These are phyloP conservation scores for Fusarium succisae DNA, from an alignment of 2,329 filamentous ascomycete genomes.

Conservation along the genomic window DNA sequence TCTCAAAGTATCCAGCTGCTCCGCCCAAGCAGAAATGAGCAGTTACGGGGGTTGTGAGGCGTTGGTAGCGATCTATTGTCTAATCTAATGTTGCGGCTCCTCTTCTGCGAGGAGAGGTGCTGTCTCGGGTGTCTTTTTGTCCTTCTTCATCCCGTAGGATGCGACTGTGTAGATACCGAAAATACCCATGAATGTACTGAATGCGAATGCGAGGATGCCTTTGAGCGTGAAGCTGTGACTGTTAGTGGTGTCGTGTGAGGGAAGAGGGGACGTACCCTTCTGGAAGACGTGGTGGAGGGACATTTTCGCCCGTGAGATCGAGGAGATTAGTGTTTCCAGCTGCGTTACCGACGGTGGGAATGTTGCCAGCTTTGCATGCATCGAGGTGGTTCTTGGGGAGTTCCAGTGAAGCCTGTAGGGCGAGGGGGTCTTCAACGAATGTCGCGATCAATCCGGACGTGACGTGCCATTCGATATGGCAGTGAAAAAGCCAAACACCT, in stretches of 20 bases:
- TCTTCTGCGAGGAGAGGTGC: conserved; percentile 36
- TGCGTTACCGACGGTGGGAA: conserved; percentile 73
- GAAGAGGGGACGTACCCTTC: conserved; percentile 59
- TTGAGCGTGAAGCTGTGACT: conserved; percentile 67
- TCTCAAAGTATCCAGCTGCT: conserved; percentile 35
- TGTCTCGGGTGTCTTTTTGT: conserved; percentile 31
- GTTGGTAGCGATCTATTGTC: conserved; percentile 12
- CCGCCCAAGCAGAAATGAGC: conserved; percentile 5
- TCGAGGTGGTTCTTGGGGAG: conserved; percentile 69
- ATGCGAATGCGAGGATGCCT: conserved; percentile 79
- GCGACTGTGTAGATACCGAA: conserved; percentile 73
- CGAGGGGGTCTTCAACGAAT: conserved; percentile 69
- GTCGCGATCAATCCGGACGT: conserved; percentile 72
- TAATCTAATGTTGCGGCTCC: conserved; percentile 1
- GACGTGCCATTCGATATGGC: conserved; percentile 83
- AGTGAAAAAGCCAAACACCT: conserved; percentile 78
- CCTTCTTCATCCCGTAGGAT: conserved; percentile 64
- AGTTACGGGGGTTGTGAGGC: background rate
- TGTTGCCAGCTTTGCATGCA: conserved; percentile 62
- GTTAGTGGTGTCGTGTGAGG: background rate
- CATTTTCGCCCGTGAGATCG: conserved; percentile 70
- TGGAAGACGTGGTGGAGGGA: conserved; percentile 65
- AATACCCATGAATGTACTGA: conserved; percentile 75
- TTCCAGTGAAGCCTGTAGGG: conserved; percentile 66
- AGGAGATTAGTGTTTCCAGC: conserved; percentile 76